A percentile compares a stretch with the other conserved stretches of the same genome.
Evolutionary conservation across 257 asterid genomes (phyloP).

Genomic region (Verbena officinalis): DNA sequence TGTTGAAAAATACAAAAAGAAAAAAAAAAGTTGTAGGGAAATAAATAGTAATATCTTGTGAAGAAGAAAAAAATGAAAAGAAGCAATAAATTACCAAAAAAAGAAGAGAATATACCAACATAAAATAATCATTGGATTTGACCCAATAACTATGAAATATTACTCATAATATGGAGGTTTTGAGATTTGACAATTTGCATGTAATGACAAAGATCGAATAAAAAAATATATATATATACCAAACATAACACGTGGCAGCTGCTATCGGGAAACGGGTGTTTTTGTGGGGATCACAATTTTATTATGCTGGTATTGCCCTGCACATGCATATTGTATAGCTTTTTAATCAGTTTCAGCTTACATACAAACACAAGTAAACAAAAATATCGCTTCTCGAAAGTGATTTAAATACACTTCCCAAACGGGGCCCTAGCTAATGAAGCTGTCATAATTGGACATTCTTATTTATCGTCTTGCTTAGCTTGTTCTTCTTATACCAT

Average conservation of each 20-base stretch:
- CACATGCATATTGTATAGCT: slow-evolving; percentile 37
- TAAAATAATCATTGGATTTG: too few relatives aligned
- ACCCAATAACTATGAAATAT: too few relatives aligned
- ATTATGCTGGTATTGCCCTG: slow-evolving; percentile 29
- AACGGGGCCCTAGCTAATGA: slow-evolving; percentile 34
- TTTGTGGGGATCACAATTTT: slow-evolving; percentile 34
- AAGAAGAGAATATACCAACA: too few relatives aligned
- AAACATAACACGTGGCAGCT: slow-evolving; percentile 40
- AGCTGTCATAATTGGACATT: slow-evolving; percentile 59
- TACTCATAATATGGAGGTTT: too few relatives aligned
- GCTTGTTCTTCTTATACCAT: slow-evolving; percentile 6
- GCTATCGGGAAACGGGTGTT: slow-evolving; percentile 28
- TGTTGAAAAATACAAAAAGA: too few relatives aligned
- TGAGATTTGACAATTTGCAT: too few relatives aligned
- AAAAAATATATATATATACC: too few relatives aligned
- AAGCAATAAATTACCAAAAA: too few relatives aligned
- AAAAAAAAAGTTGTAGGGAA: too few relatives aligned
- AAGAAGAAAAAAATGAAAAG: too few relatives aligned
- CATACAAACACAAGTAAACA: slow-evolving; percentile 30
- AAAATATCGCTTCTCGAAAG: background rate
- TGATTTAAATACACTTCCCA: slow-evolving; percentile 28
- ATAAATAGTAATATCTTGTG: too few relatives aligned
- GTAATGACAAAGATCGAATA: too few relatives aligned
- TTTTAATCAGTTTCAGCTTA: slow-evolving; percentile 7
- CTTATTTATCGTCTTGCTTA: slow-evolving; percentile 40